Conservation (phyloP, 352 stramenopile species). For the Pythium oligandrum region DNA sequence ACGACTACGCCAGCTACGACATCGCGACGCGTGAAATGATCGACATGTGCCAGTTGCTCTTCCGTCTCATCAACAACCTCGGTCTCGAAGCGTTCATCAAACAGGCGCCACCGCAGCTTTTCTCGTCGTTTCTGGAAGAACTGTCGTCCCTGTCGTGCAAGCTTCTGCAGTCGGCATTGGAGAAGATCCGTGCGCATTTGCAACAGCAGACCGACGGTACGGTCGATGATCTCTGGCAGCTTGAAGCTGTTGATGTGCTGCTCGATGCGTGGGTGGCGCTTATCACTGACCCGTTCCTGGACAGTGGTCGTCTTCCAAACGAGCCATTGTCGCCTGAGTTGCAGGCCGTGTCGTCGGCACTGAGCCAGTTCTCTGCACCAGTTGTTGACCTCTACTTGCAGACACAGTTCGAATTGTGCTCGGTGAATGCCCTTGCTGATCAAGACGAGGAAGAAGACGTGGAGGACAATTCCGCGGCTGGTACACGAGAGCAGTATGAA, state of each 20-base stretch:
- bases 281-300: conserved; percentile 48
- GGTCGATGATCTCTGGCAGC: conserved; percentile 77
- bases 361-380: conserved; percentile 54
- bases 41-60: conserved; percentile 77
- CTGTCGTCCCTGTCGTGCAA: conserved; percentile 66
- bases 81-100: conserved; percentile 46
- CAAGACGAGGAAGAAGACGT: conserved; percentile 83
- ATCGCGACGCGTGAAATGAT: conserved; percentile 79
- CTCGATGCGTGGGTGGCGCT: conserved; percentile 80
- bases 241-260: conserved; percentile 75
- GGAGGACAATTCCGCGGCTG: conserved; percentile 68
- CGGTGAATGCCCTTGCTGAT: conserved; percentile 56
- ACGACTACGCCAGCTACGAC: conserved; percentile 57
- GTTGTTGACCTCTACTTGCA: conserved; percentile 78
- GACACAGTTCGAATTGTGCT: conserved; percentile 63
- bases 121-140: conserved; percentile 61
- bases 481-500: conserved; percentile 62
- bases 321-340: conserved; percentile 24
- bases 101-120: conserved; percentile 32
- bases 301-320: conserved; percentile 20
- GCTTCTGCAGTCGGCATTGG: conserved; percentile 56
- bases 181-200: conserved; percentile 58
- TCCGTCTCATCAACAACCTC: conserved; percentile 74
- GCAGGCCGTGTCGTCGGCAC: conserved; percentile 28
- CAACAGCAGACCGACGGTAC: conserved; percentile 32